These are phyloP conservation scores for Crithidia brevicula DNA, from an alignment of 208 protist genomes.

Conservation along the genomic window DNA sequence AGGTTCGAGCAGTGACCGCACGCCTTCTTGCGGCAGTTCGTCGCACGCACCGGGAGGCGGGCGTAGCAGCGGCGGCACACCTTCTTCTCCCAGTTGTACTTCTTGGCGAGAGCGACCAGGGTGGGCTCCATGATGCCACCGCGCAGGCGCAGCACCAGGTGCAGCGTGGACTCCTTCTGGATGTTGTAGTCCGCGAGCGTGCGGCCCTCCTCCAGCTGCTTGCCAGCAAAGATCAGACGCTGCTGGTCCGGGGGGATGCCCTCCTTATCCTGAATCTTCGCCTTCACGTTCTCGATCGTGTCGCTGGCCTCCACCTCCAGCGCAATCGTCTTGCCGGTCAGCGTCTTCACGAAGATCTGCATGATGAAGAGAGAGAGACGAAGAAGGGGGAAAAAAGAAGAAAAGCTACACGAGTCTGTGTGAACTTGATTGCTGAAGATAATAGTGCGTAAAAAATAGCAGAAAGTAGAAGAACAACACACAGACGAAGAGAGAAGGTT, in stretches of 20 bases:
- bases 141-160: slow-evolving; percentile 98
- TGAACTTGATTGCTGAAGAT: not conserved
- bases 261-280: slow-evolving; percentile 99
- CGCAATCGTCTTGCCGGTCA: slow-evolving; percentile 98
- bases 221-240: slow-evolving; percentile 95
- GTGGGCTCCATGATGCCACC: slow-evolving; percentile 97
- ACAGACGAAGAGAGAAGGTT: not conserved
- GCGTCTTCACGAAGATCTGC: slow-evolving; percentile 98
- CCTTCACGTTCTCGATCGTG: slow-evolving; percentile 98
- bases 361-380: slow-evolving; percentile 65
- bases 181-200: slow-evolving; percentile 99
- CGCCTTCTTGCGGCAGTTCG: slow-evolving; percentile 99
- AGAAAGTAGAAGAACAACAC: not conserved
- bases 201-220: slow-evolving; percentile 99
- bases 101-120: slow-evolving; percentile 95
- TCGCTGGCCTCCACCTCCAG: slow-evolving; percentile 97
- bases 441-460: not conserved
- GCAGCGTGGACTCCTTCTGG: slow-evolving; percentile 99
- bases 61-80: slow-evolving; percentile 95
- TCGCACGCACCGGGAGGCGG: slow-evolving; percentile 97
- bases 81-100: slow-evolving; percentile 99
- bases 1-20: slow-evolving; percentile 99
- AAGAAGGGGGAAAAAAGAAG: slow-evolving; percentile 67
- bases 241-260: slow-evolving; percentile 96
- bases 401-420: slow-evolving; percentile 9